These are phyloP conservation scores for Bocquillonia castaneifolia DNA, from an alignment of 441 rosid species.

Conservation along the genomic window DNA sequence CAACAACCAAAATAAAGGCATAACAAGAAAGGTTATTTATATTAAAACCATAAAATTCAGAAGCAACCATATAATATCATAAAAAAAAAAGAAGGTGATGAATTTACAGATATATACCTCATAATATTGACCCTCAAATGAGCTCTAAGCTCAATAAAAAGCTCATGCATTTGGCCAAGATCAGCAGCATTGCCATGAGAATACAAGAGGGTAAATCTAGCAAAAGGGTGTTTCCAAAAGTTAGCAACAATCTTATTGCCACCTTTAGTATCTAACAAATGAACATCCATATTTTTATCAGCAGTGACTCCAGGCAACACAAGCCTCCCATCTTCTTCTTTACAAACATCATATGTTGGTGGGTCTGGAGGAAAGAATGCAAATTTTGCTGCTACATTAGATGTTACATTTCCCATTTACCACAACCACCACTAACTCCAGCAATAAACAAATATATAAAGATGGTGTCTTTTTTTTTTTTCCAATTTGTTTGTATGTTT, in stretches of 20 bases:
- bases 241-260: constrained; percentile 81
- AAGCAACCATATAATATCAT: background rate
- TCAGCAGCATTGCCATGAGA: constrained; percentile 99
- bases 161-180: constrained; percentile 91
- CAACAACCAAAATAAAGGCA: background rate
- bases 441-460: too few species aligned
- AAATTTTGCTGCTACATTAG: constrained; percentile 87
- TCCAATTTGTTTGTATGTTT: background rate
- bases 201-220: constrained; percentile 78
- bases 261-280: constrained; percentile 65
- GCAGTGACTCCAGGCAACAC: constrained; percentile 58
- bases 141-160: constrained; percentile 88
- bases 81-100: background rate
- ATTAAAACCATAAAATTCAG: background rate
- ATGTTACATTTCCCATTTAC: constrained; percentile 88
- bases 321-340: constrained; percentile 57
- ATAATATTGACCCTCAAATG: constrained; percentile 87
- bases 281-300: constrained; percentile 76
- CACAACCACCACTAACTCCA: too few species aligned
- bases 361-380: constrained; percentile 98
- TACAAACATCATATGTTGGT: constrained; percentile 59
- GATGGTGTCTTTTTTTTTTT: background rate
- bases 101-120: constrained; percentile 44
- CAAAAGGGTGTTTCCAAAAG: constrained; percentile 88
- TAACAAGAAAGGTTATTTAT: background rate